Percentiles rank a stretch among this genome's conserved stretches.
Conservation (phyloP, 768 basidiomycete species). For the Clavulina sp. region DNA sequence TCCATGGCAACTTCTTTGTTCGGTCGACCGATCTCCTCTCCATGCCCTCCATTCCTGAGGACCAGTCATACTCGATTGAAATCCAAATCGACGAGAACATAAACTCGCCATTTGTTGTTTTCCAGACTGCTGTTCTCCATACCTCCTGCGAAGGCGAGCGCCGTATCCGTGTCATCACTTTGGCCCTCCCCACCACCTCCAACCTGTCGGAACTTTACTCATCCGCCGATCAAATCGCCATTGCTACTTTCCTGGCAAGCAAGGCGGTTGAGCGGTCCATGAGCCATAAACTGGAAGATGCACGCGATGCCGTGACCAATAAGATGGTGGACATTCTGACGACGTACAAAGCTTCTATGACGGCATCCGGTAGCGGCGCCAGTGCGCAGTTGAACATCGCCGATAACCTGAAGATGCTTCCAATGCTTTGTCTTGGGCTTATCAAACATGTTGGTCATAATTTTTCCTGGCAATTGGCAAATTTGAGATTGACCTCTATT, state of each 20-base stretch:
- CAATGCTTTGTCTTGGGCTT: constrained; percentile 73
- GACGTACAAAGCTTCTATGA: constrained; percentile 93
- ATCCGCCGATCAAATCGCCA: constrained; percentile 76
- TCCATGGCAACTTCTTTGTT: constrained; percentile 98
- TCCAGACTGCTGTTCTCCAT: constrained; percentile 89
- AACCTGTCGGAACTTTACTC: constrained; percentile 81
- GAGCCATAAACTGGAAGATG: constrained; percentile 76
- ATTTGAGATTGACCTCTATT: constrained; percentile 2
- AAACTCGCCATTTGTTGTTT: constrained; percentile 75
- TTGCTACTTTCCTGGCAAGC: constrained; percentile 70
- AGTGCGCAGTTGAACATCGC: constrained; percentile 84
- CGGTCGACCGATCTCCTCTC: constrained; percentile 92
- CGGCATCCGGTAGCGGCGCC: constrained; percentile 79
- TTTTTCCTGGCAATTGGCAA: background rate
- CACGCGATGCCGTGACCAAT: constrained; percentile 67
- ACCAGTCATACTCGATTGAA: constrained; percentile 92
- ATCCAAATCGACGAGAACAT: constrained; percentile 90
- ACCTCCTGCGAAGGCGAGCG: constrained; percentile 91
- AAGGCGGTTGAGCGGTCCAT: constrained; percentile 84
- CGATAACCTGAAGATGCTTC: constrained; percentile 90
- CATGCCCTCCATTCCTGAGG: constrained; percentile 90
- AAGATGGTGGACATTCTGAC: constrained; percentile 69
- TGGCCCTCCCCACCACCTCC: constrained; percentile 72
- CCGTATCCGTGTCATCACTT: constrained; percentile 78
- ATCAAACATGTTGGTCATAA: constrained; percentile 66